These are phyloP conservation scores for Auriscalpium orientale DNA, from an alignment of 768 basidiomycete genomes.

Conservation along the genomic window DNA sequence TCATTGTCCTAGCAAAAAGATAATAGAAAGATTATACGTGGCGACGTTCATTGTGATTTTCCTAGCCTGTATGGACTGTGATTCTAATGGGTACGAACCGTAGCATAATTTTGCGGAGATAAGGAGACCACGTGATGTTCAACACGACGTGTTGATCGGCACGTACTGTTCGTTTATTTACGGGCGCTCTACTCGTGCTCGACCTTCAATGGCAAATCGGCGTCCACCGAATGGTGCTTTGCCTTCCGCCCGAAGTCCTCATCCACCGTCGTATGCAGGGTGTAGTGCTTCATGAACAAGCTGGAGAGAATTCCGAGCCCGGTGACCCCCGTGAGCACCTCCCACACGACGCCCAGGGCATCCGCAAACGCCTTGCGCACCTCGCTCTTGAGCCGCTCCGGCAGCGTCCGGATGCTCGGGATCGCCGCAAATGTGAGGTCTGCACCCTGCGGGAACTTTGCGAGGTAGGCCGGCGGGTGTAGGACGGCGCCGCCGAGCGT, in stretches of 20 bases:
- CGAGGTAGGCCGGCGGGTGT: constrained; percentile 22
- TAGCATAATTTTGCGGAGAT: no score
- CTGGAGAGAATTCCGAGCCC: constrained; percentile 20
- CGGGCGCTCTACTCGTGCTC: no score
- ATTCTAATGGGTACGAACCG: no score
- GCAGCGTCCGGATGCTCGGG: constrained; percentile 14
- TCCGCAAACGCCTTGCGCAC: constrained; percentile 23
- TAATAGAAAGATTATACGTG: no score
- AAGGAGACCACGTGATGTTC: no score
- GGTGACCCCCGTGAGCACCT: constrained; percentile 20
- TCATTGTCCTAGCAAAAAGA: no score
- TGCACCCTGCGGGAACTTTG: constrained; percentile 15
- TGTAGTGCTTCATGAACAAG: constrained; percentile 22
- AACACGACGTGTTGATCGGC: no score
- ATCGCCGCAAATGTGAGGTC: constrained; percentile 13
- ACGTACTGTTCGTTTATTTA: no score
- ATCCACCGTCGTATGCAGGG: constrained; percentile 22
- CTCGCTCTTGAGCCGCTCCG: constrained; percentile 13
- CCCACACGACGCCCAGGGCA: constrained; percentile 24
- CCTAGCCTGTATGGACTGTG: no score
- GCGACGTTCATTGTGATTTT: no score
- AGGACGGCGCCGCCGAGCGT: constrained; percentile 28
- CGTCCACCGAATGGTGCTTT: no score
- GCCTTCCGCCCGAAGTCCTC: constrained; percentile 23
- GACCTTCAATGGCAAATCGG: no score